Evolutionary conservation across 2,329 filamentous ascomycete genomes (phyloP), one percentile per base, ranked within the genome.

Genomic region (Stachybotrys echinatus): DNA sequence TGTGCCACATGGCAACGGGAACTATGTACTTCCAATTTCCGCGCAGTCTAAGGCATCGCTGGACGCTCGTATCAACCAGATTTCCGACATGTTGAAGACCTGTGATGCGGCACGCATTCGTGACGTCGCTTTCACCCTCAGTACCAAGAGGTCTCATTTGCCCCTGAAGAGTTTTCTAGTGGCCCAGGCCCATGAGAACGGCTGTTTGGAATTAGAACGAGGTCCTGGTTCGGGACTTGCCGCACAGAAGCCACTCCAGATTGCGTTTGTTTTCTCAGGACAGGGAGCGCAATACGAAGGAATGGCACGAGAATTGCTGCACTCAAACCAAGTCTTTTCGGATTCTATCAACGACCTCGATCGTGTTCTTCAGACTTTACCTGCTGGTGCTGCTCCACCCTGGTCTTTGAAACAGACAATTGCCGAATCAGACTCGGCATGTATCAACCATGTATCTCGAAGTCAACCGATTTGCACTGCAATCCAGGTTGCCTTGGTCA

Each of bases 381-480:
- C 40, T 6, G 12, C 27, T 12, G 27, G 43, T 12, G 31, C 49
- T 10, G 50, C 48, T 19, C 53, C 53, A 21, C 23, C 39, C 14
- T 45, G 42, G 43, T 37, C 47, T 5, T 12, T 52, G 6, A 48
- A 54, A 27, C 38, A 55, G 45, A 50, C 47, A 4, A 49, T 49
- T 17, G 49, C 48, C 21, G 57, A 51, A 6, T 54, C 52, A 8
- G 60, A 45, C 19, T 50, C 34, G 23, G 55, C 50, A 20, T 47
- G 49, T 39, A 47, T 54, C 40, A 49, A 53, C 27, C 46, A 53
- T 21, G 46, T 51, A 54, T 47, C 55, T 48, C 42, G 42, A 3
- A 53, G 50, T 7, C 66, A 71, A 43, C 62, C 69, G 3, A 14
- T 66, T 3, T 70, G 63, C 48, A 71, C 67, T 8, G 66, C 66